Evolutionary conservation across 2,329 filamentous ascomycete genomes (phyloP).

Genomic region (Calonectria fujianensis): DNA sequence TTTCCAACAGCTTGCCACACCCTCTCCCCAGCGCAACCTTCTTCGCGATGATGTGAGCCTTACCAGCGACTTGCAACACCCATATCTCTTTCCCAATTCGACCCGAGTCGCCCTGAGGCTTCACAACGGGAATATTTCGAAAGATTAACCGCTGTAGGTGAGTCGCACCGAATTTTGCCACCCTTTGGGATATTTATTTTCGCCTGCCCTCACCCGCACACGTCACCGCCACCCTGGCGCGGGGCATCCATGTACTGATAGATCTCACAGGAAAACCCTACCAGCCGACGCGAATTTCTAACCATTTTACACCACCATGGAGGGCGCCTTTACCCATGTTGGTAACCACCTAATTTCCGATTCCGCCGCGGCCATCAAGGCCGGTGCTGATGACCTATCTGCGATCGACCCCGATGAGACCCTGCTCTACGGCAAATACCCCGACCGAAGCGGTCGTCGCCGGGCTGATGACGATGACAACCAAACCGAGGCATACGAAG

Average conservation of each 20-base stretch:
- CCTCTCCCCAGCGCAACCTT: slow-evolving; percentile 49
- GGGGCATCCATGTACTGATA: slow-evolving; percentile 49
- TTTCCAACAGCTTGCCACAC: slow-evolving; percentile 42
- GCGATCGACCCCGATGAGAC: slow-evolving; percentile 86
- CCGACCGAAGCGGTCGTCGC: slow-evolving; percentile 77
- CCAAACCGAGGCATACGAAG: slow-evolving; percentile 87
- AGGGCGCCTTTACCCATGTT: slow-evolving; percentile 91
- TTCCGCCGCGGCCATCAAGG: slow-evolving; percentile 90
- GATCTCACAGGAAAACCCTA: slow-evolving; percentile 54
- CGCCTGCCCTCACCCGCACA: slow-evolving; percentile 39
- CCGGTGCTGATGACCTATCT: slow-evolving; percentile 84
- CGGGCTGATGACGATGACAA: slow-evolving; percentile 93
- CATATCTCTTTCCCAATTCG: slow-evolving; percentile 56
- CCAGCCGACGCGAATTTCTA: slow-evolving; percentile 48
- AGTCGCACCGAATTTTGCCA: slow-evolving; percentile 47
- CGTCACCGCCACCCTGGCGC: slow-evolving; percentile 50
- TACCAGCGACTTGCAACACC: slow-evolving; percentile 56
- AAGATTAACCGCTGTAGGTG: slow-evolving; percentile 54
- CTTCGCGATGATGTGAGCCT: slow-evolving; percentile 64
- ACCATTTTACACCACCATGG: slow-evolving; percentile 73
- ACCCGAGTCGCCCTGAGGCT: slow-evolving; percentile 52
- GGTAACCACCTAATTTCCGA: slow-evolving; percentile 91
- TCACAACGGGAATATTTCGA: slow-evolving; percentile 49
- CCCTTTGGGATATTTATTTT: slow-evolving; percentile 17
- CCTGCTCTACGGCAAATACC: slow-evolving; percentile 83